Percentiles rank a stretch among this genome's conserved stretches.
Evolutionary conservation across 139 green algal species (phyloP).

Genomic region (Chlorella sp.): DNA sequence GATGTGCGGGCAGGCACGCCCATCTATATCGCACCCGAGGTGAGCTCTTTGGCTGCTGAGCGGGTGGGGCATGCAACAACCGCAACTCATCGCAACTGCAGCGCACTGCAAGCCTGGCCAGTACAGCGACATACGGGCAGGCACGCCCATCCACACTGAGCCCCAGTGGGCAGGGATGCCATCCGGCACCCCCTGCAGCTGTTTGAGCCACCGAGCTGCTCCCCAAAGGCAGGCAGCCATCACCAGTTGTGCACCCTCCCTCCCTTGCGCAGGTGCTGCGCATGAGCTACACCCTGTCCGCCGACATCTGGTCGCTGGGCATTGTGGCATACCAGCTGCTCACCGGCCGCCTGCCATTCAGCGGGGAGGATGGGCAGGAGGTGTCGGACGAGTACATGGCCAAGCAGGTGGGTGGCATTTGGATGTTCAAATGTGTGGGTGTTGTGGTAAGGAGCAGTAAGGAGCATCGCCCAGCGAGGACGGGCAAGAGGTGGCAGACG

Average conservation of each 20-base stretch:
- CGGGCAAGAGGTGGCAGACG: constrained; percentile 59
- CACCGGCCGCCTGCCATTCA: constrained; percentile 78
- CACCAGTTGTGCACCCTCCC: no score
- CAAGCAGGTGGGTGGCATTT: no score
- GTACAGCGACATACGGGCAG: constrained; percentile 46
- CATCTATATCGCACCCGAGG: constrained; percentile 72
- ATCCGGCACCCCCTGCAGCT: no score
- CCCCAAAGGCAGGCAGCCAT: no score
- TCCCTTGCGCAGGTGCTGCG: constrained; percentile 44
- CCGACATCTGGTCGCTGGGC: constrained; percentile 92
- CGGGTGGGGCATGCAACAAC: no score
- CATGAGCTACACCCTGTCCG: constrained; percentile 82
- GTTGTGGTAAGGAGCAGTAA: no score
- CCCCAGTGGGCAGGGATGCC: no score
- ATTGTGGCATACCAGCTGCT: constrained; percentile 95
- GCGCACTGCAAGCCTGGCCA: constrained; percentile 38
- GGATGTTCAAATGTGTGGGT: no score
- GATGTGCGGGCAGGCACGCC: constrained; percentile 56
- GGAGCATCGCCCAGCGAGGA: no score
- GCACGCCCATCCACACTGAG: constrained; percentile 67
- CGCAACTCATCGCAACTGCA: no score
- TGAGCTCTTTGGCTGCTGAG: no score
- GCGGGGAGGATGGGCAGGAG: constrained; percentile 66
- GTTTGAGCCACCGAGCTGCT: no score
- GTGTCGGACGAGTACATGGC: constrained; percentile 64